Base-by-base conservation (phyloP, 306 rosid genomes). In the Corylus americana region DNA sequence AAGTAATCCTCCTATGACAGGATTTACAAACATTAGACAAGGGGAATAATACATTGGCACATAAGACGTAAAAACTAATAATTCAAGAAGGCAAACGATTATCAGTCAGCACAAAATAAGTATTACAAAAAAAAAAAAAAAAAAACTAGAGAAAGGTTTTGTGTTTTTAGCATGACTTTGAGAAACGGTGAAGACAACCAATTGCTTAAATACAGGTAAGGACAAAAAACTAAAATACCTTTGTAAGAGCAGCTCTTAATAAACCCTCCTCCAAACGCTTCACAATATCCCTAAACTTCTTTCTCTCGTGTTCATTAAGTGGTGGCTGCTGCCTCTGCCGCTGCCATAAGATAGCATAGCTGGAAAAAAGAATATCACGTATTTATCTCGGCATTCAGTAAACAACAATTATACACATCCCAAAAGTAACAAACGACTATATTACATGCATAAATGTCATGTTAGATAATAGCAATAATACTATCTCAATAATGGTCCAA, bases 251-350 rank as follows among this genome's bases (percentile, higher is more conserved):
- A 54, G 63, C 44, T 88, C 78, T 90, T 55, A 90, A 82, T 82
- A 93, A 82, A 82, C 85, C 89, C 89, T 91, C 99, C 85, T 95
- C 99, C 74, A 95, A 73, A 68, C 92, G 95, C 83, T 88, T 93
- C 53, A 88, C 93, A 71, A 95, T 77, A 84, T 91, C 94, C 83
- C 55, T 83, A 48, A 84, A 76, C 87, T 7, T 95, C 80, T 10
- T 81, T 59, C 31, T 86, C 1, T 84, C 79, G 11, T 12, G 3
- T 5, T 95, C 99, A 68, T 77, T 74, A 58, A 82, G 67, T 13
- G 81, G 73, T 12, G 83, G 79, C 17, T 70, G 86, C 48, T 78
- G 93, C 3, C 70, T 76, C 48, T 54, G 80, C 75, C 91, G 88
- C 66, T 79, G 92, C 77, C 70, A 35, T 77, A 95, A 17, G 58